Conservation (phyloP, 2,329 filamentous ascomycete species). For the Sporothrix brasiliensis region DNA sequence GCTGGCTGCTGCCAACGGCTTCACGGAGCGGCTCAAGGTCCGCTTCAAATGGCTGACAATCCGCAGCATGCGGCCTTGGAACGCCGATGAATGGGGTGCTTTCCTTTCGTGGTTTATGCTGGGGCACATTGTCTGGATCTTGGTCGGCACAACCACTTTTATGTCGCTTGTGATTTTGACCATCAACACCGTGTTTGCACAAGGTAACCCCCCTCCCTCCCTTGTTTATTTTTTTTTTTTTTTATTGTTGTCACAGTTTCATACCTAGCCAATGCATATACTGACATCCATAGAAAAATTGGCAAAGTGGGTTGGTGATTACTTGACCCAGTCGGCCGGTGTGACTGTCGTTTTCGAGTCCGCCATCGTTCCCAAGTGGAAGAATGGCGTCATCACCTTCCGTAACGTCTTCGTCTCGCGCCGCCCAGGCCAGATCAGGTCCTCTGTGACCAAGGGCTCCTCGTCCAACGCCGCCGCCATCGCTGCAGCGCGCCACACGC, state of each 20-base stretch:
- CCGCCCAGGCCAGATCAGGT: slow-evolving; percentile 77
- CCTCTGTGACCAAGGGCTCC: slow-evolving; percentile 90
- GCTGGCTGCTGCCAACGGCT: slow-evolving; percentile 85
- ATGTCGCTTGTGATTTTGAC: slow-evolving; percentile 87
- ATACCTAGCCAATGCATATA: neutral
- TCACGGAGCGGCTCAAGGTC: slow-evolving; percentile 86
- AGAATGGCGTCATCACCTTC: slow-evolving; percentile 92
- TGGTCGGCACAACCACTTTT: slow-evolving; percentile 97
- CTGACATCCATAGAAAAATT: slow-evolving; percentile 69
- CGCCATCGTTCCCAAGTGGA: slow-evolving; percentile 95
- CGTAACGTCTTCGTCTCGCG: slow-evolving; percentile 95
- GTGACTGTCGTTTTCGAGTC: slow-evolving; percentile 96
- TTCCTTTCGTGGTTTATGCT: slow-evolving; percentile 94
- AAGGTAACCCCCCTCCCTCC: slow-evolving; percentile 59
- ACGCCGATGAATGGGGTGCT: slow-evolving; percentile 92
- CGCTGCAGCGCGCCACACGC: slow-evolving; percentile 62
- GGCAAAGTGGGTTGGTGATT: slow-evolving; percentile 91
- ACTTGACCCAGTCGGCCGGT: slow-evolving; percentile 89
- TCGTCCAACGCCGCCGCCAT: slow-evolving; percentile 80
- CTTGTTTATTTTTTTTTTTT: neutral
- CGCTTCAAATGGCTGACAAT: slow-evolving; percentile 99
- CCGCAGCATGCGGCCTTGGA: slow-evolving; percentile 89
- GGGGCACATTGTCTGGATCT: slow-evolving; percentile 90
- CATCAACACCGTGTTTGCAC: slow-evolving; percentile 95
- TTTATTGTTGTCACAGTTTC: too few relatives aligned